Percentiles rank a stretch among this genome's conserved stretches.
These are phyloP conservation scores for Tripidium arundinaceum DNA, from an alignment of 202 grass and related monocot genomes.

Conservation along the genomic window DNA sequence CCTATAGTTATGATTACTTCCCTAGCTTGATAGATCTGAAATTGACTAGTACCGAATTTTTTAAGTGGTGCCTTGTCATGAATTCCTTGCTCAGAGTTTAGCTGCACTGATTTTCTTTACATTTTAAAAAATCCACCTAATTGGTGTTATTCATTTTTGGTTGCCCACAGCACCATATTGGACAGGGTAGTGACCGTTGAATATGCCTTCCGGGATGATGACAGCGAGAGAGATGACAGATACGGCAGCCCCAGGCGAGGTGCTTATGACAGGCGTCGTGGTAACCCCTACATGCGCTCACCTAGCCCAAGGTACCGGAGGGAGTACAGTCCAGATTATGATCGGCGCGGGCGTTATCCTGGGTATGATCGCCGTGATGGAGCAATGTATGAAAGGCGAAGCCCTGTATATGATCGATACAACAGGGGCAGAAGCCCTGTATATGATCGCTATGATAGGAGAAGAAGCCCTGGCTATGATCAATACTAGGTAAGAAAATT, in stretches of 20 bases:
- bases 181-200: conserved; percentile 70
- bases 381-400: conserved; percentile 33
- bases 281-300: conserved; percentile 36
- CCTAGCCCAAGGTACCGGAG: conserved; percentile 48
- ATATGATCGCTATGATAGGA: conserved; percentile 16
- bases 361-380: conserved; percentile 41
- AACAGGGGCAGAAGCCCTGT: conserved; percentile 37
- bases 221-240: conserved; percentile 42
- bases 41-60: not conserved
- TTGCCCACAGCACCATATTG: conserved; percentile 53
- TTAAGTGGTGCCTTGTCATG: not conserved
- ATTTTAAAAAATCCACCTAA: conserved; percentile 4
- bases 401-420: conserved; percentile 42
- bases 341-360: conserved; percentile 48
- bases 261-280: conserved; percentile 16
- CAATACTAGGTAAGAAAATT: conserved; percentile 33
- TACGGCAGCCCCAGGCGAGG: conserved; percentile 44
- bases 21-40: conserved; percentile 1
- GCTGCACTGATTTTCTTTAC: not conserved
- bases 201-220: conserved; percentile 65
- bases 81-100: not conserved
- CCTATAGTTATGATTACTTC: not conserved
- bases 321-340: conserved; percentile 61
- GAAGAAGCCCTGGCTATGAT: conserved; percentile 42
- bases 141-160: not conserved